Base-by-base conservation (phyloP, 345 rosid species). In the Acer negundo region DNA sequence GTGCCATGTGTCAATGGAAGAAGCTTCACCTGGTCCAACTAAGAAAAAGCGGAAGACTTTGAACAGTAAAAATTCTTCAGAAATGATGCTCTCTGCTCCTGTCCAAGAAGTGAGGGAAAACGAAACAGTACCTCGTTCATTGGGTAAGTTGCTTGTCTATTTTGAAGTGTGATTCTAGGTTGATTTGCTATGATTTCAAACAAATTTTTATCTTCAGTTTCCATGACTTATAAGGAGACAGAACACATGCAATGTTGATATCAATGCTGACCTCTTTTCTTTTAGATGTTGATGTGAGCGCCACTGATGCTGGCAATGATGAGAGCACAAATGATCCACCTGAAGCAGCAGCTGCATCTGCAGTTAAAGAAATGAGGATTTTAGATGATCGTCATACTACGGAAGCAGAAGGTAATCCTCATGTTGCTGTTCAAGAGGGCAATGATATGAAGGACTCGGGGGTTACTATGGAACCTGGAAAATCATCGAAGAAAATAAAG, bases 401-500 rank as follows among this genome's bases (percentile, higher is more conserved):
- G 71, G 69, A 23, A 17, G 74, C 16, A 19, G 80, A 70, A 77
- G 70, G 38, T 51, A 47, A 64, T 46, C 47, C 62, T 56, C 7
- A 19, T 35, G 20, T 53, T 28, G 7, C 19, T 53, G 15, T 42
- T 44, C 63, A 65, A 59, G 69, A 70, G 68, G 73, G 49, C 64
- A 40, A 75, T 67, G 28, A 71, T 58, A 26, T 56, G 23, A 74
- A 58, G 19, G 61, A 46, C 22, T 2, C 7, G 44, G 67, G 67
- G 12, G 49, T 76, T 56, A 75, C 70, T 47, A 42, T 55, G 79
- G 77, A 78, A 69, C 80, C 72, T 62, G 26, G 16, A 75, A 87
- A 78, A 77, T 35, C 87, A 68, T 78, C 85, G 2, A 89, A 86
- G 86, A 82, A 80, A 73, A 87, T 61, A 64, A 92, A 70, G 85